Evolutionary conservation across 805 yeast species (phyloP), one percentile per base, ranked within the genome.

Genomic region (Grigorovia humatica): DNA sequence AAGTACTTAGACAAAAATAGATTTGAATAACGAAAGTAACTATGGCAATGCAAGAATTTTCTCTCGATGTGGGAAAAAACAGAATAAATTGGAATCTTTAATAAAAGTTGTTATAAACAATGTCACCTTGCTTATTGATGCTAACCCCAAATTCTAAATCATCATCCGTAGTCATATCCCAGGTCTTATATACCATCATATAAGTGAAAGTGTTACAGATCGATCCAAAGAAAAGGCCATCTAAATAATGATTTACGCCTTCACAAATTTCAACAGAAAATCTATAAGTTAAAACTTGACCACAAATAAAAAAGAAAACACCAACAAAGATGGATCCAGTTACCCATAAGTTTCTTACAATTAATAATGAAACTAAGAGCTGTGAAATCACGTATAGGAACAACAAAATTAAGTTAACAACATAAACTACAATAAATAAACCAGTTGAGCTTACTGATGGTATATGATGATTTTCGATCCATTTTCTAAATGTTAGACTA

Each of bases 161-260:
- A 62, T 91, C 98, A 52, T 83, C 81, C 12, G 98, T 93, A 49
- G 91, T 83, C 78, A 90, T 88, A 63, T 90, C 97, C 96, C 98
- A 91, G 59, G 82, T 88, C 70, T 93, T 90, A 74, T 89, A 91
- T 49, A 91, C 75, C 98, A 93, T 91, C 96, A 93, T 89, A 51
- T 85, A 71, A 4, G 95, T 77, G 61, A 88, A 85, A 48, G 88
- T 64, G 64, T 88, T 88, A 63, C 96, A 79, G 40, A 88, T 61
- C 27, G 93, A 78, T 35, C 88, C 93, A 62, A 90, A 88, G 62
- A 91, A 84, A 32, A 88, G 68, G 0, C 98, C 98, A 63, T 91
- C 99, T 20, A 88, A 75, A 65, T 91, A 93, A 68, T 93, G 99
- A 42, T 83, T 79, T 47, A 85, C 79, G 19, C 81, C 76, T 40